Conservation (phyloP, 164 flowering plant species). For the Tinospora cordifolia region DNA sequence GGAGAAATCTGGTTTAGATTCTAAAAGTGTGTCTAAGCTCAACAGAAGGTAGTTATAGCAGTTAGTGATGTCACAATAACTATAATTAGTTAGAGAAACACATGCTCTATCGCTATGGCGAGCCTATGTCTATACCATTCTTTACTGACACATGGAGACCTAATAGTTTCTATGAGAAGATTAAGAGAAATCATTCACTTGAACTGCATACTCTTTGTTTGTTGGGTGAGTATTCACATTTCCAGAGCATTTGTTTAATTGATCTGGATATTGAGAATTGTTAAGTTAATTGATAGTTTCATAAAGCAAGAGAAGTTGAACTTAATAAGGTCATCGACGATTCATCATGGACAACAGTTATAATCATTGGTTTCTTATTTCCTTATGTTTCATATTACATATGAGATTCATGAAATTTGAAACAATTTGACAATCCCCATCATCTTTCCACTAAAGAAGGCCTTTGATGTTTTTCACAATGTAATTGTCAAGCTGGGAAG, state of each 20-base stretch:
- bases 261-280: background rate
- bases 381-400: too few species aligned
- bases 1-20: too few species aligned
- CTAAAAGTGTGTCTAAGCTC: too few species aligned
- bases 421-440: too few species aligned
- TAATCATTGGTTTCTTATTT: too few species aligned
- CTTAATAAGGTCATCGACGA: background rate
- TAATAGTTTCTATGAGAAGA: constrained; percentile 87
- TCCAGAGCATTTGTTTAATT: background rate
- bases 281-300: background rate
- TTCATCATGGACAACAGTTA: background rate
- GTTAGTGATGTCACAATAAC: too few species aligned
- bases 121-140: constrained; percentile 85
- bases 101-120: constrained; percentile 91
- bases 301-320: background rate
- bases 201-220: constrained; percentile 91
- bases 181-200: constrained; percentile 50
- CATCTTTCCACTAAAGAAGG: too few species aligned
- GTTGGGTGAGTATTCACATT: constrained; percentile 67
- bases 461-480: too few species aligned
- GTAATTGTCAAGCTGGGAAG: too few species aligned
- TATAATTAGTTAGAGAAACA: too few species aligned
- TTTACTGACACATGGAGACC: constrained; percentile 94
- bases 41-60: too few species aligned
- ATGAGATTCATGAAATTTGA: too few species aligned